A percentile compares a stretch with the other conserved stretches of the same genome.
phyloP scores from a whole-genome alignment of 2,329 filamentous ascomycete species.

The Zymoseptoria pseudotritici region DNA sequence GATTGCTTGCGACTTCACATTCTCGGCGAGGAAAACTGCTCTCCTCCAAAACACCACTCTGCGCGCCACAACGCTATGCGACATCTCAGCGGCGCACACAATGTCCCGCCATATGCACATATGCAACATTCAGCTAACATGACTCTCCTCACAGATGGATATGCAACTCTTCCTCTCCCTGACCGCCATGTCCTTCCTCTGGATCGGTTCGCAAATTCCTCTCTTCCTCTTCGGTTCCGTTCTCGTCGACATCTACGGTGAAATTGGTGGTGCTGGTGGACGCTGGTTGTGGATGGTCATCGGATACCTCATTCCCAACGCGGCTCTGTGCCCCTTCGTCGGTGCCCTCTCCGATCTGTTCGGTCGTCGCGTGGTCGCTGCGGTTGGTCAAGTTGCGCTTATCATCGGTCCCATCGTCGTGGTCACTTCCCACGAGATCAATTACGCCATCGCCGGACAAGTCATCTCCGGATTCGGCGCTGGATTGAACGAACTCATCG shows the following conservation, averaged over 20 bases:
- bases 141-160: conserved; percentile 34
- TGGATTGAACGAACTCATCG: conserved; percentile 61
- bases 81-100: not conserved
- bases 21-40: not conserved
- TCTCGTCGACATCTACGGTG: conserved; percentile 47
- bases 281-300: conserved; percentile 42
- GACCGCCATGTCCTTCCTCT: conserved; percentile 52
- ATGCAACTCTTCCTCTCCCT: conserved; percentile 44
- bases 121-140: not conserved
- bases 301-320: conserved; percentile 49
- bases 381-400: conserved; percentile 48
- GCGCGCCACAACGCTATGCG: no score
- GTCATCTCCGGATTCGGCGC: conserved; percentile 58
- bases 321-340: conserved; percentile 56
- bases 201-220: conserved; percentile 55
- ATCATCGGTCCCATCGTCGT: conserved; percentile 54
- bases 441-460: conserved; percentile 55
- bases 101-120: not conserved
- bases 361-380: conserved; percentile 53
- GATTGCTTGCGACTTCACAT: not conserved
- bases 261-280: conserved; percentile 51
- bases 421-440: conserved; percentile 52
- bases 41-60: not conserved
- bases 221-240: conserved; percentile 42
- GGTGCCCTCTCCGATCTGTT: conserved; percentile 58